Base-by-base conservation (phyloP, 257 asterid genomes). In the Voacanga thouarsii region DNA sequence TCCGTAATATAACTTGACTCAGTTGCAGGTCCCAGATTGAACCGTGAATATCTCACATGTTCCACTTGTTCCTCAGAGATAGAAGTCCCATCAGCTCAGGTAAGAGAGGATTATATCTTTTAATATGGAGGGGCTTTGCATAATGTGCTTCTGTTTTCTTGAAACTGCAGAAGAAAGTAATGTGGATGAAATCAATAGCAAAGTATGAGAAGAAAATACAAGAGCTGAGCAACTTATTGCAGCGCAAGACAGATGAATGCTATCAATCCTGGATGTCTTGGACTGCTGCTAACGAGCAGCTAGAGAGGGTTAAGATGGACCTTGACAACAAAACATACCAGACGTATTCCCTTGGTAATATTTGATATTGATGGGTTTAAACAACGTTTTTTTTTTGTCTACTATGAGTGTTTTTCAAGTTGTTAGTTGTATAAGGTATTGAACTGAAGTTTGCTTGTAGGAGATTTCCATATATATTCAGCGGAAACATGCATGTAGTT, bases 191-290 rank as follows among this genome's bases (percentile, higher is more conserved):
- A 85, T 85, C 90, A 44, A 86, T 88, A 53, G 90, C 89, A 74
- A 92, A 88, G 82, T 96, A 93, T 78, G 98, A 93, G 86, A 90
- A 93, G 81, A 89, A 82, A 61, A 92, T 96, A 81, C 86, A 89
- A 87, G 95, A 92, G 61, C 84, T 96, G 85, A 91, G 80, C 74
- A 90, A 89, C 33, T 82, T 77, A 75, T 83, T 94, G 89, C 88
- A 92, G 84, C 88, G 79, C 56, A 96, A 96, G 89, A 90, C 95
- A 16, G 96, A 93, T 37, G 99, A 96, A 84, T 96, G 99, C 63
- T 93, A 90, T 82, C 95, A 96, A 77, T 90, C 99, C 33, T 96
- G 99, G 99, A 96, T 96, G 96, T 96, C 98, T 61, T 93, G 89
- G 90, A 88, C 90, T 77, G 80, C 94, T 65, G 87, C 96, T 75